Conservation (phyloP, 257 asterid genomes). For the Solanum etuberosum region DNA sequence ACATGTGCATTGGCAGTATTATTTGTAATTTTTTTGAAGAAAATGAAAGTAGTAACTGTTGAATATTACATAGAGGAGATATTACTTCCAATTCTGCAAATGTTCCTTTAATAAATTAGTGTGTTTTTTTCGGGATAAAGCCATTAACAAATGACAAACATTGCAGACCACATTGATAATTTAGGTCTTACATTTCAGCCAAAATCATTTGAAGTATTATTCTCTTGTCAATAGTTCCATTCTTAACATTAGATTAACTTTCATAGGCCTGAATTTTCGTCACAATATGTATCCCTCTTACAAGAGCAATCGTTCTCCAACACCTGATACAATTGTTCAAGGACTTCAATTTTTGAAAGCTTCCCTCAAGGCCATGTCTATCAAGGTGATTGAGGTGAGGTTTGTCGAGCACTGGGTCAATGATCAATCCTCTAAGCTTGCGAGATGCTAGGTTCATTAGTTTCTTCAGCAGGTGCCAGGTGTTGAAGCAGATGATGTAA, state of each 20-base stretch:
- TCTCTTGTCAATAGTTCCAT: neutral
- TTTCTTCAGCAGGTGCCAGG: constrained; percentile 81
- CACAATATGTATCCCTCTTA: constrained; percentile 85
- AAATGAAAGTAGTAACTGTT: neutral
- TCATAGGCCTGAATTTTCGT: constrained; percentile 80
- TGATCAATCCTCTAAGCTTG: neutral
- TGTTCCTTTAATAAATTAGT: neutral
- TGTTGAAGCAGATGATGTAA: constrained; percentile 98
- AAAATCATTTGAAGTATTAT: neutral
- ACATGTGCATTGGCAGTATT: neutral
- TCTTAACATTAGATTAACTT: constrained; percentile 1
- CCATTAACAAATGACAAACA: neutral
- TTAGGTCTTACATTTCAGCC: neutral
- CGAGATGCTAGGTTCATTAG: neutral
- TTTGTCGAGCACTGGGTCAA: neutral
- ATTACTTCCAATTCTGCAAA: neutral
- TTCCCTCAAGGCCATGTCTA: constrained; percentile 87
- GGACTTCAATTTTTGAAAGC: constrained; percentile 98
- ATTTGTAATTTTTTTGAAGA: neutral
- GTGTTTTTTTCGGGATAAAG: neutral
- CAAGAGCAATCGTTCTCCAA: constrained; percentile 95
- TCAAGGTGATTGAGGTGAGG: constrained; percentile 88
- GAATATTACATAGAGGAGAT: neutral
- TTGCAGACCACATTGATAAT: neutral
- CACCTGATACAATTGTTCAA: constrained; percentile 95